Evolutionary conservation across 2,329 filamentous ascomycete genomes (phyloP).

Genomic region (Cladosporium sp.): DNA sequence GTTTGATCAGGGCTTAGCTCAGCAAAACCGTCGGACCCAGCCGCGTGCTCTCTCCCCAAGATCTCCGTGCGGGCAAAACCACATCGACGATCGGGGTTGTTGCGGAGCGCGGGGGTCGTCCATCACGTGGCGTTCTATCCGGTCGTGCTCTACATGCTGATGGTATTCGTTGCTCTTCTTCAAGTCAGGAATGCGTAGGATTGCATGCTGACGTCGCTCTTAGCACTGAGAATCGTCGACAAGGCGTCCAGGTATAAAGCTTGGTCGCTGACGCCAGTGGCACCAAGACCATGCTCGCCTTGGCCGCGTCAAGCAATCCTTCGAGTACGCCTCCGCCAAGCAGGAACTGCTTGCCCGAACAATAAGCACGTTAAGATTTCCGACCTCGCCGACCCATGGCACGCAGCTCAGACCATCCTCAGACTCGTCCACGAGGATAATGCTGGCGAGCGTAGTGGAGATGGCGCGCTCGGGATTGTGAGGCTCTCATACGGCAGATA

Average conservation of each 20-base stretch:
- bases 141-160: neutral
- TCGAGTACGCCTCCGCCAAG: constrained; percentile 8
- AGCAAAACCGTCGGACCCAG: neutral
- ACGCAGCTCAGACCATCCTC: neutral
- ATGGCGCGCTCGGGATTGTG: neutral
- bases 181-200: no score
- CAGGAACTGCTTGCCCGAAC: neutral
- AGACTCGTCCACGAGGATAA: neutral
- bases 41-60: neutral
- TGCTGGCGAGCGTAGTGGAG: neutral
- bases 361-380: neutral
- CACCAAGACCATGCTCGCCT: constrained; percentile 6
- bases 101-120: neutral
- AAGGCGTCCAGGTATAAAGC: neutral
- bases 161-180: neutral
- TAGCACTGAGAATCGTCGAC: neutral
- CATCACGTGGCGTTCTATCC: neutral
- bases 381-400: neutral
- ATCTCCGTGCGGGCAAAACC: constrained; percentile 4
- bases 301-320: constrained; percentile 11
- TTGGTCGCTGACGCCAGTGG: constrained; percentile 8
- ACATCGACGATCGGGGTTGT: constrained; percentile 5
- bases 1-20: constrained; percentile 8
- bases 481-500: neutral
- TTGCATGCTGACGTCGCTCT: no score